These are phyloP conservation scores for Magnolia sinica DNA, from an alignment of 164 flowering plant genomes.

Conservation along the genomic window DNA sequence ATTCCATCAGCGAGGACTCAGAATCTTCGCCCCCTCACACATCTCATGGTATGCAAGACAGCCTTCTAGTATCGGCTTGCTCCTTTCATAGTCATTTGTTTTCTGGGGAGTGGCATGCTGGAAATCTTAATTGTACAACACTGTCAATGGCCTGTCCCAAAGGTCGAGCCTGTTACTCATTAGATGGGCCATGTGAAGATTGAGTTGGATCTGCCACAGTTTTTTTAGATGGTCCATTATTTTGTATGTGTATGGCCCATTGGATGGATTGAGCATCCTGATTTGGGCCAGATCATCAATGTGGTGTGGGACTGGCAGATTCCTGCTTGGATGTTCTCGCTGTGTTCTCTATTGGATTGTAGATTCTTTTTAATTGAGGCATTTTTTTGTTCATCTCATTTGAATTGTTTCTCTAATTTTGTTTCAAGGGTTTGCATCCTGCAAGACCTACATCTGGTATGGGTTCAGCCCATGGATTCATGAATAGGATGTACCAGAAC, in stretches of 20 bases:
- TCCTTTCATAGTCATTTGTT: not conserved
- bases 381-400: not conserved
- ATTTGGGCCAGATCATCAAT: no score
- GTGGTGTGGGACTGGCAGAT: not conserved
- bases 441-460: constrained; percentile 27
- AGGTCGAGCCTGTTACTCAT: not conserved
- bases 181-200: not conserved
- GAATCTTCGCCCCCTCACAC: constrained; percentile 40
- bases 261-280: not conserved
- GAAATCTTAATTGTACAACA: not conserved
- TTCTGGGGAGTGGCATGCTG: not conserved
- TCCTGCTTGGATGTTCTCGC: not conserved
- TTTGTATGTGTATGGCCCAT: not conserved
- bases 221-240: not conserved
- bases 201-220: not conserved
- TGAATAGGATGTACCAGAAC: constrained; percentile 44
- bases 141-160: not conserved
- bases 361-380: not conserved
- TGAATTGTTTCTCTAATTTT: not conserved
- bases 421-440: constrained; percentile 23
- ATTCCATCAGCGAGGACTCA: constrained; percentile 43
- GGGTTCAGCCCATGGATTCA: constrained; percentile 28
- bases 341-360: not conserved
- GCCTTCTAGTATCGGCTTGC: not conserved
- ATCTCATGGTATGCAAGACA: constrained; percentile 41